Base-by-base conservation (phyloP, 179 eudicot genomes). In the Monotropa hypopitys region DNA sequence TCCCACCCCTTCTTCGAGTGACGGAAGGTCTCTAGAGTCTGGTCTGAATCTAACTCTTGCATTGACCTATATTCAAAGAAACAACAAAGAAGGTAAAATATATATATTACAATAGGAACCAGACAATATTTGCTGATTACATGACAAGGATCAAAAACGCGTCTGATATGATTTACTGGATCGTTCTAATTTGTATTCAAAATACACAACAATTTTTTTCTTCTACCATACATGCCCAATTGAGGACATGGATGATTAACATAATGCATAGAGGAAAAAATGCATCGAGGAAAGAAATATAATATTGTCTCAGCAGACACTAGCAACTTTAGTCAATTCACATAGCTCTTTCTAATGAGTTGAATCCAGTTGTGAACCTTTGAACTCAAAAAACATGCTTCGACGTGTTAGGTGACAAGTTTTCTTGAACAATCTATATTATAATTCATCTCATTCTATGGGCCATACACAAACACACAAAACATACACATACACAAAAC, bases 1-100 rank as follows among this genome's bases (percentile, higher is more conserved):
- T 70, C 85, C 88, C 15, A 81, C 76, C 81, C 88, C 96, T 83
- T 88, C 93, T 81, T 91, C 99, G 74, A 86, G 89, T 72, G 92
- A 87, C 74, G 90, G 88, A 72, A 88, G 95, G 78, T 88, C 95
- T 70, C 84, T 88, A 45, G 88, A 80, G 74, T 90, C 89, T 72
- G 90, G 70, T 79, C 81, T 90, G 77, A 83, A 81, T 82, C 84
- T 84, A 63, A 87, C 87, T 80, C 87, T 88, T 81, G 88, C 67
- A 74, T 78, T 85, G 35, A 83, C 90, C 99, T 95, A 76, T 70
- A 57, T 16, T 20, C 35, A 56, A 72, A 46, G 63, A 61, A 30
- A 63, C 28, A 66, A 49, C 20, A 62, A 59, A 46, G 33, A 10
- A 50, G 42, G 16, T 38, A 4, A 9, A 76, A 49, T 18, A 65